Percentiles rank a stretch among this genome's conserved stretches.
These are phyloP conservation scores for Bacidia gigantensis DNA, from an alignment of 495 filamentous ascomycete species.

Conservation along the genomic window DNA sequence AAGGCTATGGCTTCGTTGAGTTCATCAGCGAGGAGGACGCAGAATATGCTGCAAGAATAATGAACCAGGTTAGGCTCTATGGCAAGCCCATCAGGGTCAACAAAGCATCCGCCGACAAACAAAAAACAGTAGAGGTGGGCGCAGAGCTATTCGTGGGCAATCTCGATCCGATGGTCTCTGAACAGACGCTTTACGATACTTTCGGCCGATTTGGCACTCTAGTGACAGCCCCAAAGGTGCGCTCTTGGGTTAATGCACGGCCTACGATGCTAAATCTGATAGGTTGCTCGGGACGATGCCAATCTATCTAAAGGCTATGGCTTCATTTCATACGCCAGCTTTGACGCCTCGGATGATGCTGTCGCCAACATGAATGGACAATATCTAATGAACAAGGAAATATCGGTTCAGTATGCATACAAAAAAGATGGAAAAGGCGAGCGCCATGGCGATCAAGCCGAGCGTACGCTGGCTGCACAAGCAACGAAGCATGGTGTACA, in stretches of 20 bases:
- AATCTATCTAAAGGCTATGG: conserved; percentile 92
- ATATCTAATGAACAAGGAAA: conserved; percentile 91
- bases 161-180: conserved; percentile 85
- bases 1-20: conserved; percentile 98
- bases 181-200: conserved; percentile 94
- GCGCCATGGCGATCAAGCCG: conserved; percentile 86
- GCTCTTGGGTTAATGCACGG: neutral
- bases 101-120: conserved; percentile 92
- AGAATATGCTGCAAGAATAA: conserved; percentile 90
- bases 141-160: conserved; percentile 97
- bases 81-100: conserved; percentile 95
- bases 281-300: conserved; percentile 83
- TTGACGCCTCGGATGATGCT: conserved; percentile 88
- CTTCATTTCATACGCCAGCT: conserved; percentile 86
- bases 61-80: conserved; percentile 89
- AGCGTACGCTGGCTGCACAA: conserved; percentile 82
- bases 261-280: conserved; percentile 11
- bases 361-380: conserved; percentile 90
- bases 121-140: conserved; percentile 89
- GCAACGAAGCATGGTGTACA: conserved; percentile 88
- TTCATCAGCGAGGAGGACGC: conserved; percentile 93
- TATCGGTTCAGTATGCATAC: conserved; percentile 94
- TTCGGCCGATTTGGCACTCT: conserved; percentile 88
- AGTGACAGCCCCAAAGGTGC: conserved; percentile 65
- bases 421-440: conserved; percentile 99